Base-by-base conservation (phyloP, 139 green algal species). In the Chlamydomonas schloesseri region DNA sequence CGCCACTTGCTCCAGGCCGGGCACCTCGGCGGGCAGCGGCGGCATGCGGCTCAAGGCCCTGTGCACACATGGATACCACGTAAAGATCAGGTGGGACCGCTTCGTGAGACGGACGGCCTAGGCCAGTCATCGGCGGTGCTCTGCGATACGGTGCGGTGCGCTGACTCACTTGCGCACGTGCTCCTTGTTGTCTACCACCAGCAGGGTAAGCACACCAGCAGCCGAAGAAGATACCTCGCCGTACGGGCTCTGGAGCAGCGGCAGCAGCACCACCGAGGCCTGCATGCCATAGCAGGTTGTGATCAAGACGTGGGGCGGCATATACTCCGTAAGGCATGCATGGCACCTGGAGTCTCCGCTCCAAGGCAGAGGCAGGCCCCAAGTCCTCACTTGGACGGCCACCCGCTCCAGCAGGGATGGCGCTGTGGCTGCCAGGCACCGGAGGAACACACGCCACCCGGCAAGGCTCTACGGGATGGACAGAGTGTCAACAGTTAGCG, bases 241-340 rank as follows among this genome's bases (percentile, higher is more conserved):
- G 14, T 87, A 88, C 3, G 72, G 79, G 62, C 95, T 93, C 69
- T 96, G 91, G n/a, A 97, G 90, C 18, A 91, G 73, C 24, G 94
- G 92, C 89, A 97, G 78, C 82, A 98, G 73, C 18, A 94, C 91
- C 29, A 98, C 95, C 3, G 95, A 91, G 20, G 95, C 86, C 85
- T 97, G 93, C 33, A 77, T 65, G 24, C n/a, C 55, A 82, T 26
- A 17, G 50, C 15, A 15, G 31, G n/a, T n/a, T n/a, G 37, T 37
- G 21, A 58, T 23, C 37, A 15, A 76, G 71, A 21, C 24, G 37
- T 37, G 29, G 29, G 65, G 65, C n/a, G 28, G 42, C 23, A 71
- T 37, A 21, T 14, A 42, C 65, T 31, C 28, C 26, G n/a, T n/a
- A n/a, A n/a, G n/a, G n/a, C n/a, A n/a, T n/a, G n/a, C n/a, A n/a